Evolutionary conservation across 768 basidiomycete genomes (phyloP).

Genomic region (Podaxis pistillaris): DNA sequence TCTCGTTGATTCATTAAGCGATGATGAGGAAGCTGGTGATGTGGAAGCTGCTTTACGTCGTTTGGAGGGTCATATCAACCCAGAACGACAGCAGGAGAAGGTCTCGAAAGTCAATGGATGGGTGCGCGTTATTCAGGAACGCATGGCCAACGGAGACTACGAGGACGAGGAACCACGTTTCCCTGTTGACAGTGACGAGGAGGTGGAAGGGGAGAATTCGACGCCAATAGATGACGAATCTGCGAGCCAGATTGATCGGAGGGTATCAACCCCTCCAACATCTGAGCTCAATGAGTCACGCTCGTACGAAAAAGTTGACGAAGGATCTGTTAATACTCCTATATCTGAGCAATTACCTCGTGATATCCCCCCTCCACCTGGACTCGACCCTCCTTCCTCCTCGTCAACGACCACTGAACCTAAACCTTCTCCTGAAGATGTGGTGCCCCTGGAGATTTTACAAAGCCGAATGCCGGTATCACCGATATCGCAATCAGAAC

Average conservation of each 20-base stretch:
- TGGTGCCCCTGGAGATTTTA: slow-evolving; percentile 63
- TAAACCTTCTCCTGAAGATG: slow-evolving; percentile 59
- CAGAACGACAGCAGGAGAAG: slow-evolving; percentile 65
- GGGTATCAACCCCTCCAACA: slow-evolving; percentile 16
- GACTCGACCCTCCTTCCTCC: slow-evolving; percentile 29
- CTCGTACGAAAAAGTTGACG: slow-evolving; percentile 10
- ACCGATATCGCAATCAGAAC: slow-evolving; percentile 18
- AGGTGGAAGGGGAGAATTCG: slow-evolving; percentile 27
- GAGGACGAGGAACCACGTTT: slow-evolving; percentile 59
- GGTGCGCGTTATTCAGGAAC: slow-evolving; percentile 70
- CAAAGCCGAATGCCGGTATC: slow-evolving; percentile 48
- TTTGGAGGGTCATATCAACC: slow-evolving; percentile 86
- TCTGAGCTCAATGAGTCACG: slow-evolving; percentile 13
- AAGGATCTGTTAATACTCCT: slow-evolving; percentile 28
- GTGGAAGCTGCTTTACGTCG: slow-evolving; percentile 78
- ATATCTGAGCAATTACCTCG: slow-evolving; percentile 30
- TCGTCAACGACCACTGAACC: slow-evolving; percentile 27
- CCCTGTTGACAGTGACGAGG: slow-evolving; percentile 47
- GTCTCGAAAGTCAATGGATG: slow-evolving; percentile 79
- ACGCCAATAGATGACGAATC: slow-evolving; percentile 18
- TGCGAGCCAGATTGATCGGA: slow-evolving; percentile 17
- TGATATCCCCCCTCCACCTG: slow-evolving; percentile 24
- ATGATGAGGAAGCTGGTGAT: slow-evolving; percentile 75
- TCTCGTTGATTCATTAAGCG: slow-evolving; percentile 69
- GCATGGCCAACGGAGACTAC: slow-evolving; percentile 64